Percentiles rank a stretch among this genome's conserved stretches.
Conservation (phyloP, 768 basidiomycete species). For the Suillus brevipes region DNA sequence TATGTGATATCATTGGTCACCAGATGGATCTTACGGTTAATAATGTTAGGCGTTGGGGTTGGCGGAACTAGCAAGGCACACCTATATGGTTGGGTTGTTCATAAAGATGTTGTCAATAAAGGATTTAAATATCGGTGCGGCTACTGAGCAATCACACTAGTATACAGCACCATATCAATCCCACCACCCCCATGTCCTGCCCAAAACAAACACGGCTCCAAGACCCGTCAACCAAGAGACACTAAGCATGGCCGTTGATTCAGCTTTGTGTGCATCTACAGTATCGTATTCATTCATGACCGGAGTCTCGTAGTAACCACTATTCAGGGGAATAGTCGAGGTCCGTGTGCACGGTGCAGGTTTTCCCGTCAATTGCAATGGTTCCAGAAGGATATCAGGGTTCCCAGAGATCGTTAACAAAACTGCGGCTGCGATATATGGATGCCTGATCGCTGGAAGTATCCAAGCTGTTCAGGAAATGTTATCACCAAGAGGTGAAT, state of each 20-base stretch:
- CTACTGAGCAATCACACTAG: neutral
- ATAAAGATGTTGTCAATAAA: neutral
- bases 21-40: neutral
- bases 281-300: neutral
- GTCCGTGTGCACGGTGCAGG: neutral
- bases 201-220: conserved; percentile 8
- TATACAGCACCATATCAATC: neutral
- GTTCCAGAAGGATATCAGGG: neutral
- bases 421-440: conserved; percentile 1
- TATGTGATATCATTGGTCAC: neutral
- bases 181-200: conserved; percentile 7
- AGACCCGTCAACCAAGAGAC: neutral
- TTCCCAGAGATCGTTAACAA: neutral
- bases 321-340: neutral
- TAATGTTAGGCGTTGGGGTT: neutral
- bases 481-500: neutral
- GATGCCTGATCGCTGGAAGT: neutral
- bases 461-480: neutral
- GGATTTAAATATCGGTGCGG: neutral
- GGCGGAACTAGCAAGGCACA: neutral
- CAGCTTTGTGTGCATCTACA: neutral
- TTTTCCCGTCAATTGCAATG: neutral
- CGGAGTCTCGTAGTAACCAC: neutral
- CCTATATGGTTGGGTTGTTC: neutral
- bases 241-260: neutral